Evolutionary conservation across 192 early-diverging fungal genomes (phyloP).

Genomic region (Gamsiella multidivaricata): DNA sequence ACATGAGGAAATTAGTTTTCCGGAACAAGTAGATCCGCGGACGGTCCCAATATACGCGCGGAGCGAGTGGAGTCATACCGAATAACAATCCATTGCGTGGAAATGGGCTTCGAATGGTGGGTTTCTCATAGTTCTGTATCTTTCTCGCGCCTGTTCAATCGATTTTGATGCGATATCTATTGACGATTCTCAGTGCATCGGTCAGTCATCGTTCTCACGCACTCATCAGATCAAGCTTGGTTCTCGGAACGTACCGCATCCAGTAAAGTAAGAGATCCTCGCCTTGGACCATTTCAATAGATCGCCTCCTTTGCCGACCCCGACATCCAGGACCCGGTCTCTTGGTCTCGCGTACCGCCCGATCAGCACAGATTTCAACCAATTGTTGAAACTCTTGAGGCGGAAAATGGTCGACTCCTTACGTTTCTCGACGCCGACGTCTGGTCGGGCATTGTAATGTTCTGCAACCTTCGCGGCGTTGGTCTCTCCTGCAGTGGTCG

Average conservation of each 20-base stretch:
- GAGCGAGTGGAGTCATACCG: slow-evolving; percentile 48
- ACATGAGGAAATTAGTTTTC: slow-evolving; percentile 10
- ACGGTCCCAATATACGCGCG: too few species aligned
- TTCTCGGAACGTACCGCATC: slow-evolving; percentile 68
- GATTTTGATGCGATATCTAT: slow-evolving; percentile 91
- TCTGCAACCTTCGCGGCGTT: slow-evolving; percentile 64
- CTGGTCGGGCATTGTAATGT: slow-evolving; percentile 88
- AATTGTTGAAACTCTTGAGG: slow-evolving; percentile 95
- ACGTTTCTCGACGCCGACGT: slow-evolving; percentile 79
- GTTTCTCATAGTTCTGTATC: slow-evolving; percentile 68
- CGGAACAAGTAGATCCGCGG: slow-evolving; percentile 7
- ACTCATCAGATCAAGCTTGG: too few species aligned
- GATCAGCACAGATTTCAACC: slow-evolving; percentile 94
- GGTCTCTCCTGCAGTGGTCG: slow-evolving; percentile 12
- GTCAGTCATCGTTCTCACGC: too few species aligned
- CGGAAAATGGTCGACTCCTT: slow-evolving; percentile 87
- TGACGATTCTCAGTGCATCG: neutral
- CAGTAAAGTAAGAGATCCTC: slow-evolving; percentile 78
- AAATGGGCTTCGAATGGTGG: slow-evolving; percentile 79
- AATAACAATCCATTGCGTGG: slow-evolving; percentile 90
- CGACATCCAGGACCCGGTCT: slow-evolving; percentile 84
- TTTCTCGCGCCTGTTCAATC: slow-evolving; percentile 79
- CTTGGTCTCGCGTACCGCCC: slow-evolving; percentile 62
- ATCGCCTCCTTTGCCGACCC: slow-evolving; percentile 97
- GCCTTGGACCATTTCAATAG: slow-evolving; percentile 83